Conservation (phyloP, 176 grass and related monocot species). For the maize (Zea mays) region Zm-B73-REFERENCE-NAM-5.0 NC_050097.1:61838001-61838500, state of each 20-base stretch:
- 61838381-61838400: conserved; percentile 75
- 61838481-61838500: conserved; percentile 53
- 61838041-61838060: conserved; percentile 82
- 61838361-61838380: conserved; percentile 78
- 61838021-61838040: conserved; percentile 97
- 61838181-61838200: conserved; percentile 67
- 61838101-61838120: conserved; percentile 53
- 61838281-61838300: conserved; percentile 83
- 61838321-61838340: conserved; percentile 74
- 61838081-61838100: conserved; percentile 80
- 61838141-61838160: conserved; percentile 1
- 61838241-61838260: conserved; percentile 93
- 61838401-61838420: conserved; percentile 80
- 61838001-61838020: conserved; percentile 91
- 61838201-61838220: conserved; percentile 85
- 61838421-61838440: conserved; percentile 90
- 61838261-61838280: conserved; percentile 90
- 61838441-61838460: conserved; percentile 83
- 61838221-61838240: conserved; percentile 94
- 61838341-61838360: conserved; percentile 98
- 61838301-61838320: conserved; percentile 85
- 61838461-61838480: conserved; percentile 94
- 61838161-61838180: conserved; percentile 21
- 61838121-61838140: conserved; percentile 18
- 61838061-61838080: conserved; percentile 99